Conservation (phyloP, 2,329 filamentous ascomycete genomes). For the Tolypocladium album region DNA sequence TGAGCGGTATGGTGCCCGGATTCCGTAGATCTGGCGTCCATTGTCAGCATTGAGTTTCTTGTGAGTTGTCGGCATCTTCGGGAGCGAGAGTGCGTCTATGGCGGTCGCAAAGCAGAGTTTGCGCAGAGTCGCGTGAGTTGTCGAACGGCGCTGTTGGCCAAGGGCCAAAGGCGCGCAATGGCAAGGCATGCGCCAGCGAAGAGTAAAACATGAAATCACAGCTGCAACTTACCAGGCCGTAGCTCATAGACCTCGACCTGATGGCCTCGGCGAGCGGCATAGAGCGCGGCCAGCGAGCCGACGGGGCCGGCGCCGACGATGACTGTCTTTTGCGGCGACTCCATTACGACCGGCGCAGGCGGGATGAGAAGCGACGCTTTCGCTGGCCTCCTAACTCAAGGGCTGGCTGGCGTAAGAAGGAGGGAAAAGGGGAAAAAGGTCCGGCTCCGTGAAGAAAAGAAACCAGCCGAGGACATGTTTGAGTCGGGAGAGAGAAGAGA, state of each 20-base stretch:
- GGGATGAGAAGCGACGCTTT: neutral
- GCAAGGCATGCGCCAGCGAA: neutral
- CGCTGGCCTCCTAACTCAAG: neutral
- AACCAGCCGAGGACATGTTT: neutral
- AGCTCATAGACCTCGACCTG: constrained; percentile 92
- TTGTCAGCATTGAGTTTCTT: neutral
- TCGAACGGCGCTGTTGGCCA: neutral
- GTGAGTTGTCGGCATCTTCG: neutral
- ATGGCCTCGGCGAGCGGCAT: constrained; percentile 80
- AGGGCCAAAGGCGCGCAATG: neutral
- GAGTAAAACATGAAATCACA: neutral
- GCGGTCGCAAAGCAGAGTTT: neutral
- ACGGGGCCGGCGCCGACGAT: constrained; percentile 91
- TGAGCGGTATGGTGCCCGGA: constrained; percentile 70
- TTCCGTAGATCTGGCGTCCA: constrained; percentile 67
- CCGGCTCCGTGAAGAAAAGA: neutral
- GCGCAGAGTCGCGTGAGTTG: neutral
- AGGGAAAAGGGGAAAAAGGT: neutral
- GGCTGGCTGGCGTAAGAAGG: neutral
- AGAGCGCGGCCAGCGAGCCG: constrained; percentile 81
- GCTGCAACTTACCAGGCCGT: constrained; percentile 61
- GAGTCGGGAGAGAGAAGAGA: neutral
- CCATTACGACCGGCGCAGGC: neutral
- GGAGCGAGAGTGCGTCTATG: neutral
- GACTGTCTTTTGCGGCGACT: constrained; percentile 50